phyloP scores from a whole-genome alignment of 768 basidiomycete genomes.

The Clitopilus passeckerianus region DNA sequence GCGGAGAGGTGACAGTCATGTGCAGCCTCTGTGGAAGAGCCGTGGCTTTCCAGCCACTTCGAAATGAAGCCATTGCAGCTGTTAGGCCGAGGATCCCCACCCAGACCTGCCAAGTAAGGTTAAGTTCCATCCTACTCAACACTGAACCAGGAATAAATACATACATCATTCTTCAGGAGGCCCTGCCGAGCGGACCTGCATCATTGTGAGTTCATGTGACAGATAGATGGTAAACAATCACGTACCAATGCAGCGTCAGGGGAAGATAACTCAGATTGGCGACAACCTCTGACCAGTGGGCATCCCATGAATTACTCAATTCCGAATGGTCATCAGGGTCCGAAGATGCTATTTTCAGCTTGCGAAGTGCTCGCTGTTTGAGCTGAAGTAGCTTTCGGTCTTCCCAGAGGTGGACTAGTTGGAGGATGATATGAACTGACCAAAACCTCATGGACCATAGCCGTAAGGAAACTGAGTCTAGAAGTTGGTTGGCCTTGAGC shows the following conservation, averaged over 20 bases:
- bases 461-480: constrained; percentile 27
- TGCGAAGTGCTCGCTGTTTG: constrained; percentile 51
- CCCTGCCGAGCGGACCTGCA: constrained; percentile 64
- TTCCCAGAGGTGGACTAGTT: constrained; percentile 68
- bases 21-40: constrained; percentile 25
- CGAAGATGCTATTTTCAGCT: constrained; percentile 47
- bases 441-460: constrained; percentile 80
- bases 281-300: constrained; percentile 66
- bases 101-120: constrained; percentile 27
- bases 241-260: constrained; percentile 79
- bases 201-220: background rate
- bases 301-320: constrained; percentile 54
- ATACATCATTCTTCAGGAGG: constrained; percentile 61
- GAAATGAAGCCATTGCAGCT: constrained; percentile 57
- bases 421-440: constrained; percentile 74
- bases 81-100: constrained; percentile 36
- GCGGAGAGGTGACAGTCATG: background rate
- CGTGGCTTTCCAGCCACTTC: constrained; percentile 70
- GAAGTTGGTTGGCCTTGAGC: constrained; percentile 31
- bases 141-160: constrained; percentile 10
- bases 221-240: background rate
- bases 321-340: constrained; percentile 50
- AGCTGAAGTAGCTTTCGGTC: constrained; percentile 56
- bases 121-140: background rate
- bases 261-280: constrained; percentile 78